Evolutionary conservation across 371 early-diverging fungal genomes (phyloP).

Genomic region (Mucor saturninus): DNA sequence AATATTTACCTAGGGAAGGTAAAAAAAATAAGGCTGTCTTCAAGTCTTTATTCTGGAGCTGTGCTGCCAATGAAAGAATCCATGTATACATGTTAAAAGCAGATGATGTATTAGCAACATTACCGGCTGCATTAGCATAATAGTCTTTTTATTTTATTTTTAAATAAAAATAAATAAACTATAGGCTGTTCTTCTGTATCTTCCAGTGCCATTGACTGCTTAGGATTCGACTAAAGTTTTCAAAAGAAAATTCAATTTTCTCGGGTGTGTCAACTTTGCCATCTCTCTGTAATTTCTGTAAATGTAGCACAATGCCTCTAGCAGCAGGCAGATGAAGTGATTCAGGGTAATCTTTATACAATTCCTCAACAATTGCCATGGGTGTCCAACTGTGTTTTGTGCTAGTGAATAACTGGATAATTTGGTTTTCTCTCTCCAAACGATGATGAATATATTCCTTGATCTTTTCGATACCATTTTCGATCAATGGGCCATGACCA

Average conservation of each 20-base stretch:
- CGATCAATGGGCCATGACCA: constrained; percentile 83
- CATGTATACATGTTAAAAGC: constrained; percentile 34
- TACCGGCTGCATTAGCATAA: neutral
- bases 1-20: neutral
- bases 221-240: constrained; percentile 14
- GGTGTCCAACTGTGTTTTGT: constrained; percentile 42
- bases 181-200: constrained; percentile 1
- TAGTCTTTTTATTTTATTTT: neutral
- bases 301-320: constrained; percentile 65
- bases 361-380: constrained; percentile 61
- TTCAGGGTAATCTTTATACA: constrained; percentile 70
- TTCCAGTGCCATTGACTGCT: constrained; percentile 13
- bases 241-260: neutral
- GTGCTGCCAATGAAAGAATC: constrained; percentile 22
- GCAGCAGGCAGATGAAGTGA: constrained; percentile 68
- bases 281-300: constrained; percentile 72
- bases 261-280: constrained; percentile 39
- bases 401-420: constrained; percentile 56
- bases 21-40: constrained; percentile 17
- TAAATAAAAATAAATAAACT: neutral
- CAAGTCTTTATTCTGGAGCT: constrained; percentile 24
- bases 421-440: constrained; percentile 74
- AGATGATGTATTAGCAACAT: constrained; percentile 3
- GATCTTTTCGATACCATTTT: constrained; percentile 61
- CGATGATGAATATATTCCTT: constrained; percentile 81